Conservation (phyloP, 2,329 filamentous ascomycete species). For the Didymella exigua region DNA sequence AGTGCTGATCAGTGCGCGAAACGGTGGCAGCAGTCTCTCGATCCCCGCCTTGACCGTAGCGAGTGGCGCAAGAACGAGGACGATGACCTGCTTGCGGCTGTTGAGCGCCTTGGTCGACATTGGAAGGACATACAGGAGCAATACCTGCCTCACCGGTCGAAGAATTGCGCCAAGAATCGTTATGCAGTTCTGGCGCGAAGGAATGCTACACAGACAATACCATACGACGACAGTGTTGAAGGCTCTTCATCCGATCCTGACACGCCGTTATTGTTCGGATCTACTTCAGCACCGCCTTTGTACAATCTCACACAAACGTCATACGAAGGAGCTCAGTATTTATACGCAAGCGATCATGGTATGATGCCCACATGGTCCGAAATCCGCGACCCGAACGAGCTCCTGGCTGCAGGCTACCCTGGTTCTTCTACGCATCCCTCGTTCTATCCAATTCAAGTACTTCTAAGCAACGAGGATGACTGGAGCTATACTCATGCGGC, state of each 20-base stretch:
- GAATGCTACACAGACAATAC: background rate
- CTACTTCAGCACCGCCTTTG: background rate
- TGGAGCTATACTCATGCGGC: background rate
- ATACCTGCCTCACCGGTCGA: conserved; percentile 46
- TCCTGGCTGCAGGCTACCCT: background rate
- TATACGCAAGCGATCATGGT: background rate
- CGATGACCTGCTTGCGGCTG: conserved; percentile 11
- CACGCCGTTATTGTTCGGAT: background rate
- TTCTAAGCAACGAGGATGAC: background rate
- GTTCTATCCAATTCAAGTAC: background rate
- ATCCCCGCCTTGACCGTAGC: conserved; percentile 50
- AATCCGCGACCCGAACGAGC: background rate
- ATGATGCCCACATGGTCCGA: background rate
- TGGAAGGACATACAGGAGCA: conserved; percentile 48
- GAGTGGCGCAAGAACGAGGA: conserved; percentile 49
- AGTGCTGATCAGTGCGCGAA: conserved; percentile 56
- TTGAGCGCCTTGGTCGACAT: conserved; percentile 40
- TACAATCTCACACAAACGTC: background rate
- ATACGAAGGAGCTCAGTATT: background rate
- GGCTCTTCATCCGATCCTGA: conserved; percentile 9
- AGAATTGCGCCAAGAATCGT: conserved; percentile 50
- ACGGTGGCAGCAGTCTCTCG: conserved; percentile 53
- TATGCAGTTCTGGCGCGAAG: conserved; percentile 22
- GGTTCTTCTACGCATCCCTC: background rate
- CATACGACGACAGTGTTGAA: conserved; percentile 3